These are phyloP conservation scores for Ananas comosus DNA, from an alignment of 176 grass and related monocot species.

Conservation along the genomic window DNA sequence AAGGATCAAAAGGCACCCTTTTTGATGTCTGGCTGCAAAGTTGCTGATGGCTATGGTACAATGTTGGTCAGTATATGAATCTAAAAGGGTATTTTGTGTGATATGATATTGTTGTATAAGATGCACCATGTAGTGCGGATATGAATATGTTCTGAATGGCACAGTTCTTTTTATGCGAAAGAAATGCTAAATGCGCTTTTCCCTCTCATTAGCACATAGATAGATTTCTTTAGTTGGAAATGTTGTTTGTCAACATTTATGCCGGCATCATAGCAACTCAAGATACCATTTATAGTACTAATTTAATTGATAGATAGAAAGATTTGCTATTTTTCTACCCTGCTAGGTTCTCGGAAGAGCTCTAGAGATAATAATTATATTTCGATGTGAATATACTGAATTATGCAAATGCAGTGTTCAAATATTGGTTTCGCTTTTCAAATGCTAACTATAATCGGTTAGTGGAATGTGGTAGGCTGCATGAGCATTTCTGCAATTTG, in stretches of 20 bases:
- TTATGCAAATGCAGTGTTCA: too few relatives aligned
- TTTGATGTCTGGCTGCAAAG: conserved; percentile 97
- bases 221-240: conserved; percentile 10
- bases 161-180: not conserved
- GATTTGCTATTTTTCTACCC: too few relatives aligned
- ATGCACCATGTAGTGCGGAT: not conserved
- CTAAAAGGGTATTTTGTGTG: conserved; percentile 15
- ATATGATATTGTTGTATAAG: conserved; percentile 18
- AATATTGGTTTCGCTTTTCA: conserved; percentile 20
- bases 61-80: conserved; percentile 62
- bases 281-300: too few relatives aligned
- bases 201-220: conserved; percentile 11
- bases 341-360: too few relatives aligned
- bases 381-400: too few relatives aligned
- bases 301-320: conserved; percentile 7
- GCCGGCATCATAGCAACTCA: too few relatives aligned
- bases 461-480: too few relatives aligned
- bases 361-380: too few relatives aligned
- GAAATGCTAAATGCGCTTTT: not conserved
- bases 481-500: too few relatives aligned
- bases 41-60: conserved; percentile 91
- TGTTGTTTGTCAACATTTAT: too few relatives aligned
- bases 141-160: not conserved
- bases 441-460: conserved; percentile 23
- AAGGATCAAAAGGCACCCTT: conserved; percentile 85